Evolutionary conservation across 116 monocot species (phyloP).

Genomic region (Dioscorea cayenensis): DNA sequence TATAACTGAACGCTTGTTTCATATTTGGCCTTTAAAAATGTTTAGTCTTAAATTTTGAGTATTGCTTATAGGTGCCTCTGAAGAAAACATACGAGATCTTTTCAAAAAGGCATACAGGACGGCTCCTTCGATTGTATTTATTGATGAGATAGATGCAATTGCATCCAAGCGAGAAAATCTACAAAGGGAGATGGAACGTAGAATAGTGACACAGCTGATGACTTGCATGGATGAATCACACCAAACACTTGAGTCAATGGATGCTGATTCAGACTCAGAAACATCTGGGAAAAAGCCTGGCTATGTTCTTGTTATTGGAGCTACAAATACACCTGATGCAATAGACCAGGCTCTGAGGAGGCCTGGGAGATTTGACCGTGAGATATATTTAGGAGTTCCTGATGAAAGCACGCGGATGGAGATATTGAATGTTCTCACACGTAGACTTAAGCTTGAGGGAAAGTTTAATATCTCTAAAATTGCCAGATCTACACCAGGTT

Average conservation of each 20-base stretch:
- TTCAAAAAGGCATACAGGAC: conserved; percentile 85
- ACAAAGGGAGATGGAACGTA: conserved; percentile 88
- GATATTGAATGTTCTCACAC: conserved; percentile 58
- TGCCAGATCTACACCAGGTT: conserved; percentile 86
- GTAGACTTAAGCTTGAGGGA: conserved; percentile 61
- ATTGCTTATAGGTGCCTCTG: conserved; percentile 62
- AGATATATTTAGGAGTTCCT: conserved; percentile 77
- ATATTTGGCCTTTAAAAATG: background rate
- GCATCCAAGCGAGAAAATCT: conserved; percentile 90
- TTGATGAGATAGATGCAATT: conserved; percentile 98
- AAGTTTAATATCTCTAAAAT: conserved; percentile 63
- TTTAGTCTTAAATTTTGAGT: background rate
- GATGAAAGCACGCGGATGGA: conserved; percentile 70
- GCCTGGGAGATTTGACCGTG: conserved; percentile 83
- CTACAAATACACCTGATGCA: conserved; percentile 93
- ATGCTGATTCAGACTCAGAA: conserved; percentile 24
- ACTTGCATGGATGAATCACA: conserved; percentile 96
- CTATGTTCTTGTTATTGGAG: conserved; percentile 96
- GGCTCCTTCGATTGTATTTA: conserved; percentile 92
- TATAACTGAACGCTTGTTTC: background rate
- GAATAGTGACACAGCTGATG: conserved; percentile 96
- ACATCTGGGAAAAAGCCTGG: conserved; percentile 48
- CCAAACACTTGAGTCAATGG: conserved; percentile 28
- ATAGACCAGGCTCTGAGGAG: conserved; percentile 84
- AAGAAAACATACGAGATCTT: conserved; percentile 79